Evolutionary conservation across 2,329 filamentous ascomycete species (phyloP), one percentile per base, ranked within the genome.

Genomic region (Xylariaceae sp.): DNA sequence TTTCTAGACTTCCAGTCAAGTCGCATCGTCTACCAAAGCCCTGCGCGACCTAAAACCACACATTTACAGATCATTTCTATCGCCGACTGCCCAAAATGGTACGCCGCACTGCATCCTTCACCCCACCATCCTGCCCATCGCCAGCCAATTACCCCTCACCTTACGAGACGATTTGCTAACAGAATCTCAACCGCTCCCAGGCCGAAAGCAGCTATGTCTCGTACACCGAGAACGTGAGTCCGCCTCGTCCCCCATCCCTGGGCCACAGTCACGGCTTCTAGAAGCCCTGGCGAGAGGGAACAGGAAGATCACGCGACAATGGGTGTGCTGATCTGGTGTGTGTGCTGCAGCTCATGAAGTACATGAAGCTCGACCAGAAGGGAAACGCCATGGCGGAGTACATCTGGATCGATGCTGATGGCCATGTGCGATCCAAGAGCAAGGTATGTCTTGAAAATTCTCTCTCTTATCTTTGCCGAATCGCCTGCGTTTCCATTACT

Each of bases 341-440:
- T 12, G 17, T 33, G 46, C 45, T 58, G 65, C 72, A 96, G 90
- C 85, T 96, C 72, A 77, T 86, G 72, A 96, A 96, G 75, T 97
- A 92, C 81, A 83, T 94, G 75, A 78, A 79, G 67, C 88, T 97
- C 66, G 86, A 90, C 71, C 92, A 97, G 78, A 89, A 87, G 72
- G 91, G 90, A 71, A 77, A 76, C 63, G 79, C 95, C 68, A 94
- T 96, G 74, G 92, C 90, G 68, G 92, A 96, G 77, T 96, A 96
- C 76, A 85, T 96, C 79, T 96, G 92, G 92, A 87, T 96, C 70
- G 91, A 96, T 68, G 79, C 87, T 59, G 73, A 76, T 59, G 90
- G 91, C 70, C 86, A 87, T 66, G 81, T 89, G 63, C 90, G 94
- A 66, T 96, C 90, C 70, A 99, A 97, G 80, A 92, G 88, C 68